Evolutionary conservation across 1,284 basidiomycete species (phyloP).

Genomic region (Fomitopsis betulina): DNA sequence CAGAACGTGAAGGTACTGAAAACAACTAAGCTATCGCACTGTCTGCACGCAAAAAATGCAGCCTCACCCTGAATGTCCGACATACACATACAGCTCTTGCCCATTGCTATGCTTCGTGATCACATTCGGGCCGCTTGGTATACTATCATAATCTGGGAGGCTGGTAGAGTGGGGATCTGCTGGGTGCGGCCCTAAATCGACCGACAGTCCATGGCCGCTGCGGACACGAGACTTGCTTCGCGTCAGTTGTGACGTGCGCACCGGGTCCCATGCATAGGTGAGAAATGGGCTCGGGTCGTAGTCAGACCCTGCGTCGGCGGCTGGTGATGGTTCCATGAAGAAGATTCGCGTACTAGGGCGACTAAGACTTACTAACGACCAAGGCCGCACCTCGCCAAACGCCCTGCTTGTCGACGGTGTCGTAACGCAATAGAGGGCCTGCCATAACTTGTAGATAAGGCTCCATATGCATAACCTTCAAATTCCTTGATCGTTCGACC

Average conservation of each 20-base stretch:
- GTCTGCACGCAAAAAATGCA: too few species aligned
- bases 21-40: background rate
- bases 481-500: slow-evolving; percentile 56
- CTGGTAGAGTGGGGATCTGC: slow-evolving; percentile 49
- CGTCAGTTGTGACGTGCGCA: slow-evolving; percentile 13
- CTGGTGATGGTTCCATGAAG: slow-evolving; percentile 28
- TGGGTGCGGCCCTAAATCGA: slow-evolving; percentile 65
- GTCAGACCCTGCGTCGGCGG: slow-evolving; percentile 75
- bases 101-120: slow-evolving; percentile 48
- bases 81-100: slow-evolving; percentile 80
- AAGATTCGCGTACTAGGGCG: background rate
- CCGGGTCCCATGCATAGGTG: slow-evolving; percentile 75
- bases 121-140: slow-evolving; percentile 28
- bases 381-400: slow-evolving; percentile 88
- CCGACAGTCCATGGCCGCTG: slow-evolving; percentile 31
- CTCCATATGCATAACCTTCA: slow-evolving; percentile 58
- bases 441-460: slow-evolving; percentile 78
- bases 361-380: slow-evolving; percentile 62
- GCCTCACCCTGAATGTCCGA: slow-evolving; percentile 58
- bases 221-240: slow-evolving; percentile 11
- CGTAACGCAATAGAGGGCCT: slow-evolving; percentile 88
- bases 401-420: slow-evolving; percentile 75
- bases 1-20: slow-evolving; percentile 85
- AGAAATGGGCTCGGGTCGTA: slow-evolving; percentile 77
- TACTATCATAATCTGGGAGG: slow-evolving; percentile 21